A percentile compares a stretch with the other conserved stretches of the same genome.
phyloP scores from a whole-genome alignment of 768 basidiomycete species.

The Podaxis mareebaensis region DNA sequence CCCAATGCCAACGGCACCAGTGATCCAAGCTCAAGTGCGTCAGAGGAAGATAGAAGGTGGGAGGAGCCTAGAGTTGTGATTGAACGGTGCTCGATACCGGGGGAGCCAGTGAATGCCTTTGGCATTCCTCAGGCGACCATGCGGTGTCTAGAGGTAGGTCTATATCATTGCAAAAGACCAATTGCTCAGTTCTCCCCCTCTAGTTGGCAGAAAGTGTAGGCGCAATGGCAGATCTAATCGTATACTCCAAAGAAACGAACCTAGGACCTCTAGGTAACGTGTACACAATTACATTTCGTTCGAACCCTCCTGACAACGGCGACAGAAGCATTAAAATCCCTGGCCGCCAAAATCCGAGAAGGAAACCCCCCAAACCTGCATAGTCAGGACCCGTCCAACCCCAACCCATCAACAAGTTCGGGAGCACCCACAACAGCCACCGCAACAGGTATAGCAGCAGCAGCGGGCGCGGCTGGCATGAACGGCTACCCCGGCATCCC shows the following conservation, averaged over 20 bases:
- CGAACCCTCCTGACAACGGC: slow-evolving; percentile 1
- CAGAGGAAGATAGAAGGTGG: slow-evolving; percentile 60
- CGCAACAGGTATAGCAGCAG: slow-evolving; percentile 12
- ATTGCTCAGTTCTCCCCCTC: slow-evolving; percentile 3
- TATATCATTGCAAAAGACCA: not conserved
- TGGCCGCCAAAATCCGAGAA: slow-evolving; percentile 40
- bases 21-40: not conserved
- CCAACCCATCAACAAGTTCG: too few species aligned
- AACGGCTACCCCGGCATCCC: slow-evolving; percentile 1
- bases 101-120: slow-evolving; percentile 85
- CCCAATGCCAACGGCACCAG: slow-evolving; percentile 18
- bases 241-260: slow-evolving; percentile 52
- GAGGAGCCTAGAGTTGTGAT: slow-evolving; percentile 67
- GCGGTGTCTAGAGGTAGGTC: slow-evolving; percentile 78
- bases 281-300: too few species aligned
- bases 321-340: slow-evolving; percentile 43
- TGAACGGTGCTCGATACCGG: slow-evolving; percentile 66
- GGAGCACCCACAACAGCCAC: slow-evolving; percentile 18
- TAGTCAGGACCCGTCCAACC: slow-evolving; percentile 11
- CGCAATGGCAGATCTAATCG: slow-evolving; percentile 77
- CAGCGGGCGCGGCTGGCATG: slow-evolving; percentile 1
- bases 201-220: slow-evolving; percentile 82
- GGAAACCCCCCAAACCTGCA: slow-evolving; percentile 27
- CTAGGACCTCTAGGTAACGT: slow-evolving; percentile 70
- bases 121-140: slow-evolving; percentile 88